Percentiles rank a stretch among this genome's conserved stretches.
These are phyloP conservation scores for Paramecium bursaria DNA, from an alignment of 73 alveolate genomes.

Conservation along the genomic window DNA sequence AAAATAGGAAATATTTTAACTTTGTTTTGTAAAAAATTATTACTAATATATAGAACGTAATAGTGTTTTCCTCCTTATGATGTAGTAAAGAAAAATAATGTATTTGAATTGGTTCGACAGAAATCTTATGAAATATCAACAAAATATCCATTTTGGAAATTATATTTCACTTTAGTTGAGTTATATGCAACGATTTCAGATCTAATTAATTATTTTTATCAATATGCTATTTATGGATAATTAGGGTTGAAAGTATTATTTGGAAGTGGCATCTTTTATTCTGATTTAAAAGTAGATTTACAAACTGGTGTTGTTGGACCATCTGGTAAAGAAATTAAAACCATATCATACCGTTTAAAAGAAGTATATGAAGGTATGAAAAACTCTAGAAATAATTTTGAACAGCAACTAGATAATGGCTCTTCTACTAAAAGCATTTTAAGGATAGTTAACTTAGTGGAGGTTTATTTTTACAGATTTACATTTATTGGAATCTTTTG, in stretches of 20 bases:
- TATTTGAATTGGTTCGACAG: neutral
- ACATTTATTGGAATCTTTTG: neutral
- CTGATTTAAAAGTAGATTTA: slow-evolving; percentile 10
- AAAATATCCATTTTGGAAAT: neutral
- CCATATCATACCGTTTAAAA: neutral
- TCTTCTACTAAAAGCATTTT: slow-evolving; percentile 16
- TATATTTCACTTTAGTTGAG: neutral
- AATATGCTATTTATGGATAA: neutral
- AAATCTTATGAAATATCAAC: neutral
- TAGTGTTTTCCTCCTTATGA: slow-evolving; percentile 60
- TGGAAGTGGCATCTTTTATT: neutral
- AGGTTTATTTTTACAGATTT: slow-evolving; percentile 41
- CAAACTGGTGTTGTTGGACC: neutral
- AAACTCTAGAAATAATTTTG: slow-evolving; percentile 14
- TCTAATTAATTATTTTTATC: neutral
- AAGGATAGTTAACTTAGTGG: neutral
- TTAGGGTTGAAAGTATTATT: slow-evolving; percentile 1
- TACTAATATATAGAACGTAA: too few species aligned
- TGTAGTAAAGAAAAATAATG: neutral
- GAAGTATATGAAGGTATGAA: slow-evolving; percentile 12
- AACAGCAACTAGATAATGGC: slow-evolving; percentile 6
- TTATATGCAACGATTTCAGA: slow-evolving; percentile 9
- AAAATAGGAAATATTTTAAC: too few species aligned
- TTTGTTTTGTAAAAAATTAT: too few species aligned
- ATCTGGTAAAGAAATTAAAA: neutral